These are phyloP conservation scores for Epichloe amarillans DNA, from an alignment of 2,329 filamentous ascomycete genomes.

Conservation along the genomic window DNA sequence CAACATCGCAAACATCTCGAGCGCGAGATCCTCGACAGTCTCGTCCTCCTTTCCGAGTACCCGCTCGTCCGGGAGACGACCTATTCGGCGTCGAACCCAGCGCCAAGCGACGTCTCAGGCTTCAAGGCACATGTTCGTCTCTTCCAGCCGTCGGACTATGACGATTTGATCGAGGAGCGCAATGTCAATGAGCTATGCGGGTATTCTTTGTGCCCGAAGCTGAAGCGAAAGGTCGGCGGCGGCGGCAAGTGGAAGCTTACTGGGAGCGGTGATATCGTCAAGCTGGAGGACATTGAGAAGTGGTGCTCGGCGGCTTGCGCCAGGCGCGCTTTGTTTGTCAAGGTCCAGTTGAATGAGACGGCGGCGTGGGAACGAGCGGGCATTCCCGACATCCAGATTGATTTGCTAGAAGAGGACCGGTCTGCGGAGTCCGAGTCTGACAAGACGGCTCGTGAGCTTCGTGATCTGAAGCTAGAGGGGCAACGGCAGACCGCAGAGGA, in stretches of 20 bases:
- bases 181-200: slow-evolving; percentile 75
- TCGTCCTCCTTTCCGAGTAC: slow-evolving; percentile 56
- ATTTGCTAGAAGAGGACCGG: slow-evolving; percentile 54
- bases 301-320: slow-evolving; percentile 81
- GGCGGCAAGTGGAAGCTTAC: slow-evolving; percentile 58
- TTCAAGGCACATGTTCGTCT: slow-evolving; percentile 55
- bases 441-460: slow-evolving; percentile 23
- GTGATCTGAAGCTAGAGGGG: slow-evolving; percentile 30
- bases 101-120: slow-evolving; percentile 43
- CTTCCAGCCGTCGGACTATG: slow-evolving; percentile 83
- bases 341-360: slow-evolving; percentile 74
- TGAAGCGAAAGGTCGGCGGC: slow-evolving; percentile 41
- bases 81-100: slow-evolving; percentile 32
- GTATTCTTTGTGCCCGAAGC: slow-evolving; percentile 62
- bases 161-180: slow-evolving; percentile 76
- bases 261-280: slow-evolving; percentile 44
- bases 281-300: slow-evolving; percentile 59
- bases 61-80: slow-evolving; percentile 24
- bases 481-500: slow-evolving; percentile 26
- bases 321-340: slow-evolving; percentile 67
- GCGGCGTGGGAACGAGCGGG: slow-evolving; percentile 72
- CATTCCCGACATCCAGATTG: slow-evolving; percentile 40
- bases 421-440: slow-evolving; percentile 30
- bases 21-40: slow-evolving; percentile 54
- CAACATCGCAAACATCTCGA: slow-evolving; percentile 73